A percentile compares a stretch with the other conserved stretches of the same genome.
These are phyloP conservation scores for Colletotrichum acutatum DNA, from an alignment of 2,329 filamentous ascomycete genomes.

Conservation along the genomic window DNA sequence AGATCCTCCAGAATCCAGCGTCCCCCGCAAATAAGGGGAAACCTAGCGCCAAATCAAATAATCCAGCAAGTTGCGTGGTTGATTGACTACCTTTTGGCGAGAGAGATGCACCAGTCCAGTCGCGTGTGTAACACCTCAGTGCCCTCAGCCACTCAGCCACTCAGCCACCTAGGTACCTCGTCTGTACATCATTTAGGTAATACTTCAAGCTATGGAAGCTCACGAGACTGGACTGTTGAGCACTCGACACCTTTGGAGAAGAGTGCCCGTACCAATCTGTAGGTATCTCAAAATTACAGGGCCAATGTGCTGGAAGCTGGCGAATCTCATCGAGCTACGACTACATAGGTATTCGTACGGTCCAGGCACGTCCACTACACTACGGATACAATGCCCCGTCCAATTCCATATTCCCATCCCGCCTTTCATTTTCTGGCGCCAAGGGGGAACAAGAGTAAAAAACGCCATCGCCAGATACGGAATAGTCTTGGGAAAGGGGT, in stretches of 20 bases:
- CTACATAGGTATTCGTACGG: neutral
- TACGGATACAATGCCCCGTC: neutral
- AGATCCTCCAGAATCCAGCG: too few relatives aligned
- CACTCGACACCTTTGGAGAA: neutral
- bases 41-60: neutral
- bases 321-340: neutral
- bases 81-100: neutral
- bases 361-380: neutral
- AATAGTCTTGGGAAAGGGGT: constrained; percentile 5
- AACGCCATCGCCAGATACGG: constrained; percentile 4
- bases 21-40: neutral
- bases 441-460: constrained; percentile 15
- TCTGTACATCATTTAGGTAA: neutral
- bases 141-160: neutral
- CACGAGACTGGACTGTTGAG: neutral
- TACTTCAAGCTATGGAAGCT: neutral
- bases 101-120: neutral
- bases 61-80: neutral
- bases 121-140: neutral
- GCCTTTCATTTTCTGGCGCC: constrained; percentile 12
- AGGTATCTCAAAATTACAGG: too few relatives aligned
- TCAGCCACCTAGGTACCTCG: neutral
- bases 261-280: too few relatives aligned
- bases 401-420: constrained; percentile 16
- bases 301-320: too few relatives aligned